Percentiles rank a stretch among this genome's conserved stretches.
Conservation (phyloP, 2,329 filamentous ascomycete genomes). For the Knoxdaviesia capensis region DNA sequence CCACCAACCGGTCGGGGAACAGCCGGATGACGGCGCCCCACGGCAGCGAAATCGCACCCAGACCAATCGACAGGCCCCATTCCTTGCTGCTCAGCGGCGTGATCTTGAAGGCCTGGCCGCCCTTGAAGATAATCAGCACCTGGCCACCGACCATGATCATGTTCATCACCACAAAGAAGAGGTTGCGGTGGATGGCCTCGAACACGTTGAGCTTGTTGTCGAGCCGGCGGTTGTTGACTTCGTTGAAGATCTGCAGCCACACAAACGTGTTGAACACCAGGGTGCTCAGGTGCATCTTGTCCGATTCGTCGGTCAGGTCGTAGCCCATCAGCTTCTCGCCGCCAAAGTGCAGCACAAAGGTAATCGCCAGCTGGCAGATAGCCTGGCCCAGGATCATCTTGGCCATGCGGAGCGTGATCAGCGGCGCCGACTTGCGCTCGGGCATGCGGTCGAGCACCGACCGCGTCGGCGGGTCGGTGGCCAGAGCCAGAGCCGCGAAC, state of each 20-base stretch:
- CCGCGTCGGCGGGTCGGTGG: conserved; percentile 14
- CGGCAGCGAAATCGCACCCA: conserved; percentile 57
- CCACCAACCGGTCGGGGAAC: conserved; percentile 42
- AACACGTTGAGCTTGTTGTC: conserved; percentile 83
- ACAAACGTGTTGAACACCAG: conserved; percentile 52
- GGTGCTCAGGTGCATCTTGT: conserved; percentile 27
- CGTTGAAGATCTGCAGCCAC: conserved; percentile 64
- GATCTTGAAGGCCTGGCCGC: conserved; percentile 56
- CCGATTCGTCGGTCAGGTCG: conserved; percentile 15
- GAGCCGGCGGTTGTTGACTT: conserved; percentile 64
- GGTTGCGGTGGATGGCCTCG: conserved; percentile 59
- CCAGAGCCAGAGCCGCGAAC: conserved; percentile 31
- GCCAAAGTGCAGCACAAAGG: conserved; percentile 40
- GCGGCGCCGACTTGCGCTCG: conserved; percentile 42
- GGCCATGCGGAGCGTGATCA: conserved; percentile 53
- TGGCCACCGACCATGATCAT: conserved; percentile 68
- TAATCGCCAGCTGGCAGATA: conserved; percentile 37
- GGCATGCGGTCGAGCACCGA: conserved; percentile 21
- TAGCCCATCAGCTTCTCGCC: conserved; percentile 34
- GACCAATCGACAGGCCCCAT: conserved; percentile 66
- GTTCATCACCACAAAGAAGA: conserved; percentile 68
- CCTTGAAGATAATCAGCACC: conserved; percentile 67
- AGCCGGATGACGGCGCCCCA: conserved; percentile 52
- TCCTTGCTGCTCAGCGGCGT: conserved; percentile 42
- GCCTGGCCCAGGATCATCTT: conserved; percentile 45